phyloP scores from a whole-genome alignment of 2,329 filamentous ascomycete species.

The Calcarisporium arbuscula region DNA sequence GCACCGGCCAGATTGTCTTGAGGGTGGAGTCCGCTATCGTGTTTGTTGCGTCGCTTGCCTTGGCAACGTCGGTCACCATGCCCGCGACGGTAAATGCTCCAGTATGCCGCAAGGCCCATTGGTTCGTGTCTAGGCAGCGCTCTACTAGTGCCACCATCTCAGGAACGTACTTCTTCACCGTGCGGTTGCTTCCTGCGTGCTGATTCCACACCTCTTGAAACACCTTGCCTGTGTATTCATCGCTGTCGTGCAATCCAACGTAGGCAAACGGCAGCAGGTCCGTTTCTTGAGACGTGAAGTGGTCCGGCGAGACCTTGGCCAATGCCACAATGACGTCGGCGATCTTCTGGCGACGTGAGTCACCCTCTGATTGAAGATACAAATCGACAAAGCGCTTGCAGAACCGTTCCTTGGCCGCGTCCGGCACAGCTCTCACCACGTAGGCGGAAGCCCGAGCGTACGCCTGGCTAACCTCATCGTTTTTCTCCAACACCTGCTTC shows the following conservation, averaged over 20 bases:
- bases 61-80: constrained; percentile 59
- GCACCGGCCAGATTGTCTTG: constrained; percentile 67
- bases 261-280: constrained; percentile 82
- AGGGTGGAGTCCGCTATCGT: constrained; percentile 56
- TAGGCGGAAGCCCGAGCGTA: constrained; percentile 87
- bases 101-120: constrained; percentile 88
- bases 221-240: constrained; percentile 71
- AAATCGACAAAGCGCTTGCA: constrained; percentile 53
- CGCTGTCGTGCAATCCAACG: constrained; percentile 76
- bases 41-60: constrained; percentile 48
- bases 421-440: constrained; percentile 56
- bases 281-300: constrained; percentile 71
- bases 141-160: constrained; percentile 71
- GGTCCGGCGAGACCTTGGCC: constrained; percentile 81
- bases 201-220: constrained; percentile 85
- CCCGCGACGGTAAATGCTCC: constrained; percentile 76
- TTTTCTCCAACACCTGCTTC: constrained; percentile 80
- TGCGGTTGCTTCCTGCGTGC: constrained; percentile 78
- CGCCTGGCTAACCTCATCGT: constrained; percentile 85
- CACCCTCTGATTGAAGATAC: constrained; percentile 79
- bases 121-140: constrained; percentile 66
- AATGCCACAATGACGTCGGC: constrained; percentile 79
- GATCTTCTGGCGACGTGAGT: constrained; percentile 65
- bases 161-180: constrained; percentile 73
- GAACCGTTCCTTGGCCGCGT: constrained; percentile 44